Conservation (phyloP, 345 rosid genomes). For the Citrus australasica region DNA sequence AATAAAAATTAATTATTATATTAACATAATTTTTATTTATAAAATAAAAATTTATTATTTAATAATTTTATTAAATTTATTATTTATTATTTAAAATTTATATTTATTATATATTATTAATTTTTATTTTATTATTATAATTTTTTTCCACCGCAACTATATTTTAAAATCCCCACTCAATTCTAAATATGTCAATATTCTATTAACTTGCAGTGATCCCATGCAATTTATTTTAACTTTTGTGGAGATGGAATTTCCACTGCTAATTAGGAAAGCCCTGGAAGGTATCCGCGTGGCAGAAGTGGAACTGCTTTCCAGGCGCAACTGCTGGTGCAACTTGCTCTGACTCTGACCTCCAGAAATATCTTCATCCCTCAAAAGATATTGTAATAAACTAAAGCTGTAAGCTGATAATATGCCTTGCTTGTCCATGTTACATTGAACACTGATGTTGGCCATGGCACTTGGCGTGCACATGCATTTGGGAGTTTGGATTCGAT, state of each 20-base stretch:
- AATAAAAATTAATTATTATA: rapidly evolving
- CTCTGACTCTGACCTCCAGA: not conserved
- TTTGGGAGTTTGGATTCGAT: not conserved
- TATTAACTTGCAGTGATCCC: not conserved
- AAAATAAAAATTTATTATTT: too few species aligned
- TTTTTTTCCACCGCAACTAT: rapidly evolving
- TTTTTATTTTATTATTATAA: too few species aligned
- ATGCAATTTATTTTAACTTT: not conserved
- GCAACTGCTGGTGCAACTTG: not conserved
- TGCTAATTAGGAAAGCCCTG: not conserved
- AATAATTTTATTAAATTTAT: too few species aligned
- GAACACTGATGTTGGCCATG: not conserved
- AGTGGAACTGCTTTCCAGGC: not conserved
- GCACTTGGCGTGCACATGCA: not conserved
- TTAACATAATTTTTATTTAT: too few species aligned
- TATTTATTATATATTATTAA: too few species aligned
- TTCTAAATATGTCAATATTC: not conserved
- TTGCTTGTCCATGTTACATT: not conserved
- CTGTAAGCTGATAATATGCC: not conserved
- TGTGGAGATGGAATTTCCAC: conserved; percentile 3
- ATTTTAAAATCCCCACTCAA: too few species aligned
- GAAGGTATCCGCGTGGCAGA: not conserved
- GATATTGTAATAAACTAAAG: not conserved
- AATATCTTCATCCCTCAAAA: not conserved
- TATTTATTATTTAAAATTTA: too few species aligned